phyloP scores from a whole-genome alignment of 805 yeast genomes.

The Candida orba region DNA sequence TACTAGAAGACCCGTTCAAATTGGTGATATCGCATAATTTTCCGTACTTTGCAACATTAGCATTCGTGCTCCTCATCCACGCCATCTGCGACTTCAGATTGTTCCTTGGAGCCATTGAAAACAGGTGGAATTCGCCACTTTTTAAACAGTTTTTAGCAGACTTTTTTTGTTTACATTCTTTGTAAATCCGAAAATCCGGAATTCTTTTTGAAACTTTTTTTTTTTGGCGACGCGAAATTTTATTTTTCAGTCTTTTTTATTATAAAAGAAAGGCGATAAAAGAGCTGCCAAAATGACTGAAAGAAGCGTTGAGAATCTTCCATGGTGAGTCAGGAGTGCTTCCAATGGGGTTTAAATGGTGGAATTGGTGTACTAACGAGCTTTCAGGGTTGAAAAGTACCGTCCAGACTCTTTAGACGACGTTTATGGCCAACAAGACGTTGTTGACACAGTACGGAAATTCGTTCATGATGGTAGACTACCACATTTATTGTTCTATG shows the following conservation, averaged over 20 bases:
- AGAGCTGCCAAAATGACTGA: constrained; percentile 12
- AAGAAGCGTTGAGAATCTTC: constrained; percentile 23
- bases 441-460: constrained; percentile 75
- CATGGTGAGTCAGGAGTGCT: constrained; percentile 17
- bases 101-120: constrained; percentile 17
- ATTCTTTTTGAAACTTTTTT: not conserved
- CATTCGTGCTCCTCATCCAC: constrained; percentile 21
- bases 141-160: too few species aligned
- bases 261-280: not conserved
- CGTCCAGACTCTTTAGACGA: constrained; percentile 82
- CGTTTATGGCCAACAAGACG: constrained; percentile 85
- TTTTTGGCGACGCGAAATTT: constrained; percentile 2
- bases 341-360: not conserved
- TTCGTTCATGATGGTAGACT: constrained; percentile 77
- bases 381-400: constrained; percentile 81
- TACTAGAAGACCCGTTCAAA: not conserved
- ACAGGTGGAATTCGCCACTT: too few species aligned
- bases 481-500: constrained; percentile 91
- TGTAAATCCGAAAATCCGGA: not conserved
- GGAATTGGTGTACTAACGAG: not conserved
- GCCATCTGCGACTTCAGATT: constrained; percentile 22
- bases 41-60: constrained; percentile 18
- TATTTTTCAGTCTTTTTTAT: not conserved
- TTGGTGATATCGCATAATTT: constrained; percentile 11
- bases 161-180: not conserved